Percentiles rank a stretch among this genome's conserved stretches.
Evolutionary conservation across 768 basidiomycete genomes (phyloP).

Genomic region (Suillus decipiens): DNA sequence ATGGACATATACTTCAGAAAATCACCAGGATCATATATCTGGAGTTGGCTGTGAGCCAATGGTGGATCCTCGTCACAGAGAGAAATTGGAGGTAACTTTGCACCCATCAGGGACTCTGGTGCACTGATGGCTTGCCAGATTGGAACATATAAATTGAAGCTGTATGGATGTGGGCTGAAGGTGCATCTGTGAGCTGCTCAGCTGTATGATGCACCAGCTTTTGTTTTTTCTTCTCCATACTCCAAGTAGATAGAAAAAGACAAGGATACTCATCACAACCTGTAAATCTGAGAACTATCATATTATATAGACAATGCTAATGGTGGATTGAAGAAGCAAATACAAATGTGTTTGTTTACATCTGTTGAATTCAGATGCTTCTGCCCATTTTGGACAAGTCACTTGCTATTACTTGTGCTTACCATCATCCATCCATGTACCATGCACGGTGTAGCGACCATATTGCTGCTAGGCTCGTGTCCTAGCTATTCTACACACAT

Average conservation of each 20-base stretch:
- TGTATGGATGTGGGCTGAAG: not conserved
- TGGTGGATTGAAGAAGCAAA: not conserved
- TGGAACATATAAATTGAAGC: not conserved
- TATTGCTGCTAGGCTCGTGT: too few relatives aligned
- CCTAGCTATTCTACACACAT: too few relatives aligned
- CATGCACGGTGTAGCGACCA: too few relatives aligned
- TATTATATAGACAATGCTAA: too few relatives aligned
- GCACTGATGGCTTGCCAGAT: not conserved
- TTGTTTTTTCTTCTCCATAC: not conserved
- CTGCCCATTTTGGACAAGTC: slow-evolving; percentile 1
- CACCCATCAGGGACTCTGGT: not conserved
- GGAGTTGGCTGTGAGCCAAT: not conserved
- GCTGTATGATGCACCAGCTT: not conserved
- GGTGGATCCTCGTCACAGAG: not conserved
- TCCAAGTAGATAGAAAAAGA: not conserved
- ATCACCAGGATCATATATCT: not conserved
- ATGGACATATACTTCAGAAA: not conserved
- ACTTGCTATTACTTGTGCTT: too few relatives aligned
- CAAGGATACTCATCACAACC: not conserved
- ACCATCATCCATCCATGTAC: too few relatives aligned
- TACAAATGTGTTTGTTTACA: not conserved
- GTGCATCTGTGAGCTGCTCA: not conserved
- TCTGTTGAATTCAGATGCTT: slow-evolving; percentile 2
- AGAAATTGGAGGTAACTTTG: too few relatives aligned
- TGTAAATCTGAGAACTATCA: not conserved